phyloP scores from a whole-genome alignment of 257 asterid species.

The Osmanthus fragrans region DNA sequence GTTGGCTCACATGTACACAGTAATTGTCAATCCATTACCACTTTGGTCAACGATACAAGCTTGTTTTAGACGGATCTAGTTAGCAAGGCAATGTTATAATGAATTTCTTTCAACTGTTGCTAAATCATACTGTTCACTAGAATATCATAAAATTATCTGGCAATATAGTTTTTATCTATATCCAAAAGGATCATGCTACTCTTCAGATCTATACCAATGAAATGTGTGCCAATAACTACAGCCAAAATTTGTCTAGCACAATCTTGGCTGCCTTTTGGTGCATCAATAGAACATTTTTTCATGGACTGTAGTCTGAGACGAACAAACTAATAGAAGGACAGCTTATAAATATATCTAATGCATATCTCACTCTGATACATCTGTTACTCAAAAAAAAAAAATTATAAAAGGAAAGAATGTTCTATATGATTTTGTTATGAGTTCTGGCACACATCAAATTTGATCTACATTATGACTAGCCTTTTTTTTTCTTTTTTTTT shows the following conservation, averaged over 20 bases:
- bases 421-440: neutral
- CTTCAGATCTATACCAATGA: neutral
- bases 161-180: neutral
- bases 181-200: neutral
- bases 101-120: neutral
- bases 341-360: neutral
- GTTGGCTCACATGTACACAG: neutral
- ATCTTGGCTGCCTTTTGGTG: neutral
- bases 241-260: neutral
- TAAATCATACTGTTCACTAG: neutral
- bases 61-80: neutral
- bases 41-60: neutral
- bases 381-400: neutral
- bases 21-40: neutral
- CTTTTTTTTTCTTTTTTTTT: neutral
- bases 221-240: neutral
- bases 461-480: constrained; percentile 1
- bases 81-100: neutral
- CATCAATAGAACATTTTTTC: neutral
- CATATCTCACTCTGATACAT: neutral
- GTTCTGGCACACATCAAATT: neutral
- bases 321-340: neutral
- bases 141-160: neutral
- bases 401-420: neutral
- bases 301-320: neutral